A percentile compares a stretch with the other conserved stretches of the same genome.
phyloP scores from a whole-genome alignment of 2,329 filamentous ascomycete genomes.

The Aspergillus ruber region DNA sequence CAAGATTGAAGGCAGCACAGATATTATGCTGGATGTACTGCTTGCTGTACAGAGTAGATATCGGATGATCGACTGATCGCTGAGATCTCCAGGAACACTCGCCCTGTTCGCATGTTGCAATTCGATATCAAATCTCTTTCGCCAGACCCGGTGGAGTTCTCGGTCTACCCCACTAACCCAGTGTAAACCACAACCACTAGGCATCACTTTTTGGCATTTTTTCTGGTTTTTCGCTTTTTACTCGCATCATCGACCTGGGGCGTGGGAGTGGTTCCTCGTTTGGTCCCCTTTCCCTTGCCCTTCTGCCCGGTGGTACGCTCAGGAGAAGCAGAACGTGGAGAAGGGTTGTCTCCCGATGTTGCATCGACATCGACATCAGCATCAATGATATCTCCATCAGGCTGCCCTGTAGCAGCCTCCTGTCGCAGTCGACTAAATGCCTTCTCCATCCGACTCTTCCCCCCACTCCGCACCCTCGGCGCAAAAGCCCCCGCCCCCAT shows the following conservation, averaged over 20 bases:
- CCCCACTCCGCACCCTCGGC: constrained; percentile 56
- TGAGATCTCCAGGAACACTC: neutral
- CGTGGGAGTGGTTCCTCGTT: constrained; percentile 7
- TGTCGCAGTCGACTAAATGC: constrained; percentile 63
- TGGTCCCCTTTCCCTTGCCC: constrained; percentile 12
- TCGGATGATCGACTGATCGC: constrained; percentile 5
- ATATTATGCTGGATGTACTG: neutral
- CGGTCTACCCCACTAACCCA: constrained; percentile 1
- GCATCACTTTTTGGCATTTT: constrained; percentile 3
- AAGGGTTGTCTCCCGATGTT: constrained; percentile 1
- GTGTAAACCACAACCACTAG: neutral
- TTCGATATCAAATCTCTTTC: too few species aligned
- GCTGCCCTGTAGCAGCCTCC: constrained; percentile 37
- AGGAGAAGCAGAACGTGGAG: neutral
- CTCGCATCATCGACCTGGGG: constrained; percentile 6
- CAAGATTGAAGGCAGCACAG: neutral
- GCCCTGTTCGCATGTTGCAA: too few species aligned
- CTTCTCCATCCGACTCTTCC: constrained; percentile 67
- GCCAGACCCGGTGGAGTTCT: too few species aligned
- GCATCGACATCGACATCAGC: constrained; percentile 4
- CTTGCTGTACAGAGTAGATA: neutral
- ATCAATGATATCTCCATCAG: neutral
- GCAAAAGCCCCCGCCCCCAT: constrained; percentile 57
- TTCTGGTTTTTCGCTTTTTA: constrained; percentile 22
- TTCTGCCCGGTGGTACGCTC: constrained; percentile 2